phyloP scores from a whole-genome alignment of 2,329 filamentous ascomycete genomes.

The Pseudopithomyces chartarum region DNA sequence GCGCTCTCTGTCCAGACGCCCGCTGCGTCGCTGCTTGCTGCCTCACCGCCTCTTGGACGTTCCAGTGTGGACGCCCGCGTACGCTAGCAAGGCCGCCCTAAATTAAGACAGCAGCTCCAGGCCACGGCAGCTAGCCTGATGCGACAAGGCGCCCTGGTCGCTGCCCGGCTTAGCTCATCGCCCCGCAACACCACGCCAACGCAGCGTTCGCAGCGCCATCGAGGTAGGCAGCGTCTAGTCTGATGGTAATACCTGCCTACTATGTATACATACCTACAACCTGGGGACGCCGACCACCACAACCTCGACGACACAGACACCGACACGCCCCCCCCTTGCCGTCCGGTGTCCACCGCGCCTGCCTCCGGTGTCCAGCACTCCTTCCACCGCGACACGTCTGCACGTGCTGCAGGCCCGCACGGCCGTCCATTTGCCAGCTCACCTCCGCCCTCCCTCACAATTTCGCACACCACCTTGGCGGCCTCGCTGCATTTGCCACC shows the following conservation, averaged over 20 bases:
- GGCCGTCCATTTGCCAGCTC: constrained; percentile 20
- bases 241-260: too few relatives aligned
- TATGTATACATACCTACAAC: background rate
- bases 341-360: background rate
- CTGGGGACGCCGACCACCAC: background rate
- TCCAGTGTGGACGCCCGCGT: background rate
- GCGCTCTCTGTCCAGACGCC: constrained; percentile 7
- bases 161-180: constrained; percentile 11
- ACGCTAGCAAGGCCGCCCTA: background rate
- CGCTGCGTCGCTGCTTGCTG: background rate
- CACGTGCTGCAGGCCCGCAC: constrained; percentile 26
- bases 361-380: constrained; percentile 1
- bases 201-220: too few relatives aligned
- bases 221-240: too few relatives aligned
- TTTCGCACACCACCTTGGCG: constrained; percentile 22
- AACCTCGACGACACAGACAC: background rate
- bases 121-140: constrained; percentile 7
- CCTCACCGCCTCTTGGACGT: constrained; percentile 24
- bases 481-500: constrained; percentile 34
- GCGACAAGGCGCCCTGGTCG: constrained; percentile 4
- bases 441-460: constrained; percentile 37
- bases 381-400: constrained; percentile 36
- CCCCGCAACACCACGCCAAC: background rate
- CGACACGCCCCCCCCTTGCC: background rate
- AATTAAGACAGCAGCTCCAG: background rate